Evolutionary conservation across 2,329 filamentous ascomycete species (phyloP).

Genomic region (Claviceps africana): DNA sequence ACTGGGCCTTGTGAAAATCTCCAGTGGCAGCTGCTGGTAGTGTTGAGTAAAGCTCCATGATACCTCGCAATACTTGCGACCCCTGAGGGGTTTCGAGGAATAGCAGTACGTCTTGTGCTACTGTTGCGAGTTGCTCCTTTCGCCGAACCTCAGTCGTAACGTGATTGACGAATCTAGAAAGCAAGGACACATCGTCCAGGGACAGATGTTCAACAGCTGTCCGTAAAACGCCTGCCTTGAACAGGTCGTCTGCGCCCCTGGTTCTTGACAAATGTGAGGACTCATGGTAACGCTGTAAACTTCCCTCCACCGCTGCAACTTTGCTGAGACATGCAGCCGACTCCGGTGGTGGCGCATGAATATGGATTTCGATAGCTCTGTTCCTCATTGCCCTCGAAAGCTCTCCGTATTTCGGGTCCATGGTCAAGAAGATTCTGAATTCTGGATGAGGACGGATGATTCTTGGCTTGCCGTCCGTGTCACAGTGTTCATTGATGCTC

Average conservation of each 20-base stretch:
- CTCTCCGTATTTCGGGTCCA: constrained; percentile 85
- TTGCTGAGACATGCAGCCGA: constrained; percentile 21
- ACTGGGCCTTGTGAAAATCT: constrained; percentile 28
- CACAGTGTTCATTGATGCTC: constrained; percentile 87
- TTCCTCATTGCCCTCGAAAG: constrained; percentile 95
- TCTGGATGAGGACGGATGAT: constrained; percentile 69
- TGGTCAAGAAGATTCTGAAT: constrained; percentile 86
- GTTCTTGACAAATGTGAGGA: constrained; percentile 21
- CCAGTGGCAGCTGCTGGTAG: constrained; percentile 15
- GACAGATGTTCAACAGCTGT: constrained; percentile 34
- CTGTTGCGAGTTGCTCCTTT: constrained; percentile 4
- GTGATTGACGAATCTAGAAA: constrained; percentile 20
- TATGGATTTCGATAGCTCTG: constrained; percentile 76
- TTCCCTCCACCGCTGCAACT: constrained; percentile 34
- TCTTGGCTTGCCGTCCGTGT: constrained; percentile 64
- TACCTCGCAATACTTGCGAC: constrained; percentile 15
- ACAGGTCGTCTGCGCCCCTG: constrained; percentile 10
- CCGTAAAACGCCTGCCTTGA: constrained; percentile 15
- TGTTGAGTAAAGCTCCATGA: constrained; percentile 22
- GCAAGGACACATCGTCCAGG: constrained; percentile 27
- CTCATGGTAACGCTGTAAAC: constrained; percentile 31
- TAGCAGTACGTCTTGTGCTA: constrained; percentile 13
- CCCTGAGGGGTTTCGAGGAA: constrained; percentile 22
- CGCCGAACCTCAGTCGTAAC: constrained; percentile 6
- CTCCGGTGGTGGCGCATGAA: constrained; percentile 34